Base-by-base conservation (phyloP, 164 flowering plant species). In the Kingdonia uniflora region DNA sequence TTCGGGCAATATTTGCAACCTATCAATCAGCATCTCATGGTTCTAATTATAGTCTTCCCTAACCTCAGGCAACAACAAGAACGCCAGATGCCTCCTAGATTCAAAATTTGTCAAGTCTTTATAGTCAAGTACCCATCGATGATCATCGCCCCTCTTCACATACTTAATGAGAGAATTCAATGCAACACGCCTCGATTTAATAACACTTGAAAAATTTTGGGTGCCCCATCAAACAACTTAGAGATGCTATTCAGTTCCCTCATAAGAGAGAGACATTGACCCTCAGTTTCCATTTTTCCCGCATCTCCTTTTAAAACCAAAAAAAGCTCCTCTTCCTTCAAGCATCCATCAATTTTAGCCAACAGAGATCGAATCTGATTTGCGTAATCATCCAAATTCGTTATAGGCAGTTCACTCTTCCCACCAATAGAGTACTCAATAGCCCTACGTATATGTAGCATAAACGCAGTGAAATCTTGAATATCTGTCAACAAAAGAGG, bases 21-120 rank as follows among this genome's bases (percentile, higher is more conserved):
- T 74, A 55, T 91, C 96, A 65, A 87, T 87, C 24, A 91, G 84
- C 95, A 85, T 85, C 76, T 85, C 98, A 57, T 77, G 78, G 54
- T 78, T 66, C 56, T 85, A 94, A n/a, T 80, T 90, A 52, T 75
- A 76, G 19, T 84, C 95, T 38, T 85, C 95, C 60, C 69, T 76
- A n/a, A 72, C 58, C 24, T 87, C 85, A 24, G 96, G 94, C 43
- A 91, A 77, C 80, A 84, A 49, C 83, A 85, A 63, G 86, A 82
- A 67, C 35, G 61, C 74, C 64, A 91, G 68, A 68, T 81, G 85
- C 77, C 87, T 77, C 63, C 89, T 77, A 10, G 80, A 66, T 50
- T 79, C 96, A 76, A 79, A 85, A 66, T 78, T 64, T 15, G 76
- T 74, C 41, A 87, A 77, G 24, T 81, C 85, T 73, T 87, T 83